phyloP scores from a whole-genome alignment of 257 asterid species.

The Salvia miltiorrhiza region DNA sequence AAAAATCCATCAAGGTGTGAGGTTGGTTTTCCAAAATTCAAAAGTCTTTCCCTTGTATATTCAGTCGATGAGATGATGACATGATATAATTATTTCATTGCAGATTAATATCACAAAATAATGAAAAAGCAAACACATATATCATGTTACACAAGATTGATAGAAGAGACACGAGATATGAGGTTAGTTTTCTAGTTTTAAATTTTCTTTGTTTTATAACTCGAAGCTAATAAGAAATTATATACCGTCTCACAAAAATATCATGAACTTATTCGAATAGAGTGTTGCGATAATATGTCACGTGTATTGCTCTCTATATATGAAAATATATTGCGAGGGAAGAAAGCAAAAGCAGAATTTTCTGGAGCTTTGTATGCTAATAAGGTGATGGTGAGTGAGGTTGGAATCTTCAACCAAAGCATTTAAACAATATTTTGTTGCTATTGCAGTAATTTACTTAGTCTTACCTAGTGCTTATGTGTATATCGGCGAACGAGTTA shows the following conservation, averaged over 20 bases:
- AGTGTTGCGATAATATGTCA: background rate
- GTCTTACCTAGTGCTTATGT: background rate
- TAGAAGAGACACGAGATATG: background rate
- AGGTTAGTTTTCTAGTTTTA: background rate
- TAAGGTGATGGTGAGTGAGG: slow-evolving; percentile 4
- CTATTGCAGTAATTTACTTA: background rate
- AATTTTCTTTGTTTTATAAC: background rate
- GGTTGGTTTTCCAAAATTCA: too few species aligned
- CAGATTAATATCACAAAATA: too few species aligned
- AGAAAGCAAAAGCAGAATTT: background rate
- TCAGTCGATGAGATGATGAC: too few species aligned
- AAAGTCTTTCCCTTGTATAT: too few species aligned
- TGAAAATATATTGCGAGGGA: background rate
- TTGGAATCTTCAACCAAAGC: slow-evolving; percentile 7
- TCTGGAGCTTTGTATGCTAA: background rate
- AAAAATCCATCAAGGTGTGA: too few species aligned
- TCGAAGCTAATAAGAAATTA: background rate
- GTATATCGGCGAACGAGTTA: background rate
- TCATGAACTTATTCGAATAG: background rate
- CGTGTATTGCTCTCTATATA: background rate
- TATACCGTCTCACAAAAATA: background rate
- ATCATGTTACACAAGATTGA: too few species aligned
- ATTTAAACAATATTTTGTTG: background rate
- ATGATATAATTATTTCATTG: too few species aligned
- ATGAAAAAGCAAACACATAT: too few species aligned